Conservation (phyloP, 73 alveolate genomes). For the Paramecium pentaurelia region DNA sequence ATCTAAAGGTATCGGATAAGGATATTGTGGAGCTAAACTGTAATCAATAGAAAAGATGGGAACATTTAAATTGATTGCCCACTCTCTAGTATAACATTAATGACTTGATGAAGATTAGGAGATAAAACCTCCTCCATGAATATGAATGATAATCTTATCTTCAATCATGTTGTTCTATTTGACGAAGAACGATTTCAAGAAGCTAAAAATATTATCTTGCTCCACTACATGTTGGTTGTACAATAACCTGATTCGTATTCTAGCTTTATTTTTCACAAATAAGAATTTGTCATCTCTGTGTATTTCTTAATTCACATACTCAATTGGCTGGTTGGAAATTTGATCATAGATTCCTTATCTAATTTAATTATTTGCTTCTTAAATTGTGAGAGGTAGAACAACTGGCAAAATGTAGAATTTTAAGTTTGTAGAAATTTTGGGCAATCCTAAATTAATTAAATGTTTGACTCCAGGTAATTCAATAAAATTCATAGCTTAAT, state of each 20-base stretch:
- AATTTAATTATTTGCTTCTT: background rate
- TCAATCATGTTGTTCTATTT: background rate
- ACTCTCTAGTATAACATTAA: conserved; percentile 75
- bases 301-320: conserved; percentile 16
- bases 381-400: background rate
- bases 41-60: conserved; percentile 86
- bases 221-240: conserved; percentile 26
- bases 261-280: background rate
- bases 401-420: conserved; percentile 19
- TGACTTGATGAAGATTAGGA: conserved; percentile 74
- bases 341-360: background rate
- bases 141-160: conserved; percentile 66
- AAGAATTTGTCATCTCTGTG: background rate
- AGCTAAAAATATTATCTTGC: background rate
- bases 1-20: conserved; percentile 85
- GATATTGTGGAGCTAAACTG: conserved; percentile 76
- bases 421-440: background rate
- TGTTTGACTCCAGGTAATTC: conserved; percentile 36
- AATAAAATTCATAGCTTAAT: conserved; percentile 16
- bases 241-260: conserved; percentile 22
- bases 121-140: conserved; percentile 96
- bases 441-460: conserved; percentile 11
- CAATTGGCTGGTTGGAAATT: background rate
- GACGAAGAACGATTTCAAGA: background rate
- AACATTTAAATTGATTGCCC: conserved; percentile 66